Evolutionary conservation across 2,329 filamentous ascomycete genomes (phyloP).

Genomic region (Penicillium sp.): DNA sequence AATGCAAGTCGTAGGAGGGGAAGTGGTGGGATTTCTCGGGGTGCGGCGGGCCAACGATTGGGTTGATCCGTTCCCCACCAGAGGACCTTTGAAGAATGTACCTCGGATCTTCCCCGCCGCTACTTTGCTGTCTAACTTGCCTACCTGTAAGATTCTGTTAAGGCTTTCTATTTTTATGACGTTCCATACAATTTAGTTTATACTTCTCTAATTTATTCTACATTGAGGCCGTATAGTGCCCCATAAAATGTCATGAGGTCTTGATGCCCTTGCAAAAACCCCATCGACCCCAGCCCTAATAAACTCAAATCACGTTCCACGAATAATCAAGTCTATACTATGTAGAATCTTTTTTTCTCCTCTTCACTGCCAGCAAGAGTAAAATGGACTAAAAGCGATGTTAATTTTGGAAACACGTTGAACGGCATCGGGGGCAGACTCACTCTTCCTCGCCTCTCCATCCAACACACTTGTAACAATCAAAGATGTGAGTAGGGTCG

Average conservation of each 20-base stretch:
- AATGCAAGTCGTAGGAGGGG: conserved; percentile 23
- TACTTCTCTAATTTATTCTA: too few species aligned
- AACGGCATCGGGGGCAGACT: neutral
- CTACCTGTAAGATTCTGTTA: too few species aligned
- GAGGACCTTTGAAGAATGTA: conserved; percentile 8
- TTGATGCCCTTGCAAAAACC: too few species aligned
- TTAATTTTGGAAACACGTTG: neutral
- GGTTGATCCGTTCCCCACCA: conserved; percentile 4
- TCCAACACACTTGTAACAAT: neutral
- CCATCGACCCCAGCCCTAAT: too few species aligned
- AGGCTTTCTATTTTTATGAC: too few species aligned
- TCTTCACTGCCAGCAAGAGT: neutral
- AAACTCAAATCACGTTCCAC: too few species aligned
- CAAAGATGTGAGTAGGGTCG: neutral
- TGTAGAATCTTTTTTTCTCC: neutral
- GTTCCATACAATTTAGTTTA: too few species aligned
- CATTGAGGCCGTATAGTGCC: too few species aligned
- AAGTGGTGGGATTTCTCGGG: conserved; percentile 22
- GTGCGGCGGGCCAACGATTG: conserved; percentile 13
- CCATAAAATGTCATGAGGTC: too few species aligned
- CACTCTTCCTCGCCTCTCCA: neutral
- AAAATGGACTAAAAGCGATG: neutral
- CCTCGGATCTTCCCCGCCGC: too few species aligned
- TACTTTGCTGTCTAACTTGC: too few species aligned
- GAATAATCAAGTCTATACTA: neutral